Base-by-base conservation (phyloP, 768 basidiomycete genomes). In the Grammothele lineata region DNA sequence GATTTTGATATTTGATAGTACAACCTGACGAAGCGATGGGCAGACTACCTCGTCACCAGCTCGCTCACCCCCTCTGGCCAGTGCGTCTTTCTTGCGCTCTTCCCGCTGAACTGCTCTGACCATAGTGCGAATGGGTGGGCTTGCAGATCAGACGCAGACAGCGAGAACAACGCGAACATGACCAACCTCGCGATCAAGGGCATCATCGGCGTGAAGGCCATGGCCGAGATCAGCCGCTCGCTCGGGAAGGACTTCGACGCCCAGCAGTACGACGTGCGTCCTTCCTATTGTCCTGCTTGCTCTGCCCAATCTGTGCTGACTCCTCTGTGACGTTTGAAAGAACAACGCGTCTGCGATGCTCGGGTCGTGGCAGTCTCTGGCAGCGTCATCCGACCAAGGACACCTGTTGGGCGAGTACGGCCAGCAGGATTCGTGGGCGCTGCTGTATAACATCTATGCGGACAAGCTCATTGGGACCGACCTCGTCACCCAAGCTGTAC, bases 171-270 rank as follows among this genome's bases (percentile, higher is more conserved):
- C 14, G 71, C 71, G 7, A 84, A 85, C 54, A 80, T 82, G 57
- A 85, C 82, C 12, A 85, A 84, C 56, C 68, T 84, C 21, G 83
- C 83, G 5, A 78, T 85, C 64, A 87, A 86, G 56, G 35, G 35
- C 7, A 76, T 77, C 42, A 50, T 37, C 43, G 40, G 37, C 48
- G 33, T 78, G 76, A 77, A 36, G 35, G 35, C 35, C 15, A 36
- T 36, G 35, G 35, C 35, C 9, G 35, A 36, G 35, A 36, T 36
- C 18, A 19, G 15, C 15, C 35, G 35, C 15, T 7, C 35, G 7
- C 8, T 36, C 8, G 35, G 35, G 6, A 14, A 36, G 35, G 73
- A 77, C 75, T 76, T 76, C 77, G 75, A 78, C 76, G 75, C 77
- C 77, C 75, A 14, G 15, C 7, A 8, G 7, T 36, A 36, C 18